Percentiles rank a stretch among this genome's conserved stretches.
phyloP scores from a whole-genome alignment of 2,329 filamentous ascomycete species.

The Pseudogymnoascus sp. region DNA sequence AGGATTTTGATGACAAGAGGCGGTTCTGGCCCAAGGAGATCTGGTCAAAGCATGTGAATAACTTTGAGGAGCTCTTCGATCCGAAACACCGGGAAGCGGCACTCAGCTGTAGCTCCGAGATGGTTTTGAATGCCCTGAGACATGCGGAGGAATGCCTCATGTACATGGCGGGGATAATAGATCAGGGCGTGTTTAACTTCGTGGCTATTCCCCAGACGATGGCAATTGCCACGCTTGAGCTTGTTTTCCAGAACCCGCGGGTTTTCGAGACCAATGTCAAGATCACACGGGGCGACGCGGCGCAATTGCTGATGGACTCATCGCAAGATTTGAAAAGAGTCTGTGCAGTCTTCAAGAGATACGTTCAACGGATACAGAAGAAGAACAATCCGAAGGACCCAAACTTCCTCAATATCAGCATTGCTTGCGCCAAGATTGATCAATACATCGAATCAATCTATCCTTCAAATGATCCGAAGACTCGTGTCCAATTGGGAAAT shows the following conservation, averaged over 20 bases:
- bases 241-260: conserved; percentile 83
- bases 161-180: conserved; percentile 89
- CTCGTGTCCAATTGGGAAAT: conserved; percentile 38
- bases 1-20: conserved; percentile 80
- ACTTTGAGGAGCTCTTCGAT: conserved; percentile 85
- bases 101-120: conserved; percentile 80
- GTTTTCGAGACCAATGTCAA: conserved; percentile 88
- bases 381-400: conserved; percentile 94
- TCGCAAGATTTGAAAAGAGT: conserved; percentile 81
- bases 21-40: conserved; percentile 95
- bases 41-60: conserved; percentile 89
- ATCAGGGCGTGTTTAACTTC: conserved; percentile 99
- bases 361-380: conserved; percentile 74
- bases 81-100: conserved; percentile 70
- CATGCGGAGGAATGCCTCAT: conserved; percentile 92
- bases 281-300: conserved; percentile 92
- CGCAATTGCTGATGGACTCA: conserved; percentile 82
- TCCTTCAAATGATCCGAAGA: conserved; percentile 70
- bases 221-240: conserved; percentile 91
- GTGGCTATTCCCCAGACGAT: conserved; percentile 93
- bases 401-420: conserved; percentile 85
- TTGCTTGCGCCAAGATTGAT: conserved; percentile 86
- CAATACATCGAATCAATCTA: conserved; percentile 93
- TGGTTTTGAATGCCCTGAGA: conserved; percentile 83
- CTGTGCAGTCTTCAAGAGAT: conserved; percentile 73